Conservation (phyloP, 2,329 filamentous ascomycete genomes). For the Arthrobotrys conoides region DNA sequence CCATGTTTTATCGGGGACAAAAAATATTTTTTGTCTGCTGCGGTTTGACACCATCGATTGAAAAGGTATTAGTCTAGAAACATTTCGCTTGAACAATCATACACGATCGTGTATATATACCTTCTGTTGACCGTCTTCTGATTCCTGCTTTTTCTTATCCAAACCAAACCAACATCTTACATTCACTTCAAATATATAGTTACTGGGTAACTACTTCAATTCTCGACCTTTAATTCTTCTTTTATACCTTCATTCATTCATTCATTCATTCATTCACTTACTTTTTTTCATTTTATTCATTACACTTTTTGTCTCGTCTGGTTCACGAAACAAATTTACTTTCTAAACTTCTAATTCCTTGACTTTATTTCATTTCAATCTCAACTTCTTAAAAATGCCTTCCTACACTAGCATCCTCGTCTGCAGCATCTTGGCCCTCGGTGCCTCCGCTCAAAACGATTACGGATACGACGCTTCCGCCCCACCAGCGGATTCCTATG, state of each 20-base stretch:
- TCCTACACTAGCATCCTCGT: constrained; percentile 10
- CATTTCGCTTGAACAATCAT: neutral
- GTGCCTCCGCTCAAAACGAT: constrained; percentile 14
- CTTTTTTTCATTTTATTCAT: neutral
- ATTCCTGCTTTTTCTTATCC: neutral
- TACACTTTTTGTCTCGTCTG: neutral
- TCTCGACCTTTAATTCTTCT: neutral
- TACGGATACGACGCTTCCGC: constrained; percentile 7
- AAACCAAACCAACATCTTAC: constrained; percentile 8
- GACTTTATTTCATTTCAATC: neutral
- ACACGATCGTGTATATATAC: constrained; percentile 5
- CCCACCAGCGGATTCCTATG: neutral
- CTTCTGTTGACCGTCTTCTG: neutral
- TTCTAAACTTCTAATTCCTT: neutral
- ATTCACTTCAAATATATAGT: constrained; percentile 22
- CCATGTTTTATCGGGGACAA: constrained; percentile 28
- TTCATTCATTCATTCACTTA: neutral
- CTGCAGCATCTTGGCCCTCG: constrained; percentile 18
- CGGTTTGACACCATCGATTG: constrained; percentile 15
- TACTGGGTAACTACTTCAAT: constrained; percentile 17
- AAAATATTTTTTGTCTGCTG: constrained; percentile 5
- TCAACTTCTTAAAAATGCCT: constrained; percentile 11
- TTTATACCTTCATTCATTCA: neutral
- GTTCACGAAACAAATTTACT: neutral
- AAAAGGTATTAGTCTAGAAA: constrained; percentile 11